Conservation (phyloP, 2,329 filamentous ascomycete species). For the Lasiodiplodia theobromae region DNA sequence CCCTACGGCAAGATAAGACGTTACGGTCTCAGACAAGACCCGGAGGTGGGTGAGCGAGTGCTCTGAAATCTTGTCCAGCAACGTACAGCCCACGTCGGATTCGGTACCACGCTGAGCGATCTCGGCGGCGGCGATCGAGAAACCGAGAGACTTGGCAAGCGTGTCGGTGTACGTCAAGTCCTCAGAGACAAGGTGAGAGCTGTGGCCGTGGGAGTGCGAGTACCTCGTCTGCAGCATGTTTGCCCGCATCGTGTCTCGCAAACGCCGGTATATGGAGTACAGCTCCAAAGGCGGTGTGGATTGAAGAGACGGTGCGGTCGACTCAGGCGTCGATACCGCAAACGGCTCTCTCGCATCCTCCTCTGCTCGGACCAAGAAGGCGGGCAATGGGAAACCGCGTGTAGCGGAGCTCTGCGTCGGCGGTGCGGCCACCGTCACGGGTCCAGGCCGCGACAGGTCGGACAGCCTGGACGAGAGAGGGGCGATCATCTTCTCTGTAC, state of each 20-base stretch:
- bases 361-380: conserved; percentile 7
- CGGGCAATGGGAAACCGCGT: conserved; percentile 16
- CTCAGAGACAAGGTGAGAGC: conserved; percentile 48
- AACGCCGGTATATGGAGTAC: conserved; percentile 61
- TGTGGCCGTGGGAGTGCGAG: conserved; percentile 51
- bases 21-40: conserved; percentile 85
- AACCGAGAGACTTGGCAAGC: conserved; percentile 73
- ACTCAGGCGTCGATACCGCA: neutral
- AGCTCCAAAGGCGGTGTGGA: conserved; percentile 53
- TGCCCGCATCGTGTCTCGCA: conserved; percentile 61
- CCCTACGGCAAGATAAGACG: conserved; percentile 82
- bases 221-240: conserved; percentile 60
- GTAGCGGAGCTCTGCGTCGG: conserved; percentile 2
- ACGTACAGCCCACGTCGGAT: conserved; percentile 70
- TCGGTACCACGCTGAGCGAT: conserved; percentile 89
- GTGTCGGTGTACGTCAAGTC: conserved; percentile 63
- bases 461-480: conserved; percentile 54
- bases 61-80: conserved; percentile 84
- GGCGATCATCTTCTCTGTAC: conserved; percentile 57
- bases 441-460: conserved; percentile 41
- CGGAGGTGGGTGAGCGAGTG: conserved; percentile 85
- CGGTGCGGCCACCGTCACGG: conserved; percentile 13
- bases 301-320: conserved; percentile 4
- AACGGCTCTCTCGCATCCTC: conserved; percentile 27
- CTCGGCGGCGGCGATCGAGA: conserved; percentile 86